Evolutionary conservation across 805 yeast genomes (phyloP).

Genomic region (Saccharomycopsis synnaedendra): DNA sequence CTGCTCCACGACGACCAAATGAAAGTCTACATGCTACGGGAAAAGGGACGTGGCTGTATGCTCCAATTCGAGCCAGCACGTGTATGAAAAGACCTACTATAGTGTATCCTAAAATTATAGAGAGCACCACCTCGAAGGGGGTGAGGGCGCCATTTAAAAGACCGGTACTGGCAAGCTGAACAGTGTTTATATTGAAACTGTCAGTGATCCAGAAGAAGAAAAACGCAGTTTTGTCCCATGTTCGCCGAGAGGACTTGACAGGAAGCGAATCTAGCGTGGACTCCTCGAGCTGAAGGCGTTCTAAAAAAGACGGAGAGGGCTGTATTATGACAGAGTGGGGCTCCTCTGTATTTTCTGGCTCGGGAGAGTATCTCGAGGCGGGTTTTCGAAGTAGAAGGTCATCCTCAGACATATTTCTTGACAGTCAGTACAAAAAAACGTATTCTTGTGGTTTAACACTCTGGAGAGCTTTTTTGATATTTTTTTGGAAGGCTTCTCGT

Average conservation of each 20-base stretch:
- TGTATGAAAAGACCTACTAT: constrained; percentile 60
- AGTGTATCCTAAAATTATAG: constrained; percentile 61
- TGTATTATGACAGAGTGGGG: no score
- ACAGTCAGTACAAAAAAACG: no score
- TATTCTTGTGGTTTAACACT: no score
- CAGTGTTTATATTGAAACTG: constrained; percentile 78
- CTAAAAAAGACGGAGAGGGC: not conserved
- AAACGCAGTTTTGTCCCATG: constrained; percentile 75
- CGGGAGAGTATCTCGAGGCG: no score
- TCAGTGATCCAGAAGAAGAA: constrained; percentile 82
- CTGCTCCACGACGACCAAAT: constrained; percentile 75
- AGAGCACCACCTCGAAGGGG: constrained; percentile 72
- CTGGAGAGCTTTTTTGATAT: no score
- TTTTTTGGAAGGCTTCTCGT: no score
- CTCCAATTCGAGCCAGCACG: constrained; percentile 63
- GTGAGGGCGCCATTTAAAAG: constrained; percentile 54
- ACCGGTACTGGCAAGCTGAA: constrained; percentile 87
- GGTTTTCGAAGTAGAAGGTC: no score
- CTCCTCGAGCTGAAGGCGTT: not conserved
- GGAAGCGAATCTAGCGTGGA: constrained; percentile 39
- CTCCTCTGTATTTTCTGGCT: no score
- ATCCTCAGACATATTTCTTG: no score
- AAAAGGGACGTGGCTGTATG: constrained; percentile 70
- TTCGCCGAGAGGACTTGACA: constrained; percentile 58
- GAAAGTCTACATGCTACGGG: constrained; percentile 73